These are phyloP conservation scores for Yamadazyma triangularis DNA, from an alignment of 1,139 yeast genomes.

Conservation along the genomic window DNA sequence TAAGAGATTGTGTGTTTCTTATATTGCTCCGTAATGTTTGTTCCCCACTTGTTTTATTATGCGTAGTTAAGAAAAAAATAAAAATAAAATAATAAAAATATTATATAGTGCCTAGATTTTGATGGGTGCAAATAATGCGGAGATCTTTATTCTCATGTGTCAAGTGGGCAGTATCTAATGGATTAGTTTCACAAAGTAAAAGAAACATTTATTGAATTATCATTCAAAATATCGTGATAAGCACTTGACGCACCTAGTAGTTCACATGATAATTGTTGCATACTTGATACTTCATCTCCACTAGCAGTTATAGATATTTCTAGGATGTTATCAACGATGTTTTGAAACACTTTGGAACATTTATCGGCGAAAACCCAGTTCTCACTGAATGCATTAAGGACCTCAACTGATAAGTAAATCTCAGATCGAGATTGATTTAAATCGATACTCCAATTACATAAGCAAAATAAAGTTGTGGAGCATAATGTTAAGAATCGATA, in stretches of 20 bases:
- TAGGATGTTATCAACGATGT: conserved; percentile 33
- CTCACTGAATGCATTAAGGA: conserved; percentile 39
- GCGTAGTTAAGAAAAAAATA: too few species aligned
- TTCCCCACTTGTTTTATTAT: too few species aligned
- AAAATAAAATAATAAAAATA: too few species aligned
- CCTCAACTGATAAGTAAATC: conserved; percentile 40
- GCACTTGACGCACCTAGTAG: conserved; percentile 39
- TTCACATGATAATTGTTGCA: conserved; percentile 35
- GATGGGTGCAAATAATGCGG: too few species aligned
- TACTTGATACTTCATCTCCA: conserved; percentile 25
- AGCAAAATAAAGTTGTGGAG: conserved; percentile 40
- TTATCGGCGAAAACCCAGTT: conserved; percentile 44
- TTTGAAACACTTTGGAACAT: conserved; percentile 39
- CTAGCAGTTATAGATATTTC: conserved; percentile 28
- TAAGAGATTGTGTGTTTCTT: too few species aligned
- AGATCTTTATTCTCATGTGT: too few species aligned
- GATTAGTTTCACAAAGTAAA: conserved; percentile 5
- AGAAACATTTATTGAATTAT: conserved; percentile 35
- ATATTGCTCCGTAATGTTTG: too few species aligned
- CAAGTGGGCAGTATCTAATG: too few species aligned
- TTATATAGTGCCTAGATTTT: too few species aligned
- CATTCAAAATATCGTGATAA: conserved; percentile 40
- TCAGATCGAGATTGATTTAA: conserved; percentile 40
- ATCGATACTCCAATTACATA: conserved; percentile 43
- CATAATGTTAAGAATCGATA: conserved; percentile 42